Base-by-base conservation (phyloP, 2,329 filamentous ascomycete species). In the Verticillium zaregamsianum region DNA sequence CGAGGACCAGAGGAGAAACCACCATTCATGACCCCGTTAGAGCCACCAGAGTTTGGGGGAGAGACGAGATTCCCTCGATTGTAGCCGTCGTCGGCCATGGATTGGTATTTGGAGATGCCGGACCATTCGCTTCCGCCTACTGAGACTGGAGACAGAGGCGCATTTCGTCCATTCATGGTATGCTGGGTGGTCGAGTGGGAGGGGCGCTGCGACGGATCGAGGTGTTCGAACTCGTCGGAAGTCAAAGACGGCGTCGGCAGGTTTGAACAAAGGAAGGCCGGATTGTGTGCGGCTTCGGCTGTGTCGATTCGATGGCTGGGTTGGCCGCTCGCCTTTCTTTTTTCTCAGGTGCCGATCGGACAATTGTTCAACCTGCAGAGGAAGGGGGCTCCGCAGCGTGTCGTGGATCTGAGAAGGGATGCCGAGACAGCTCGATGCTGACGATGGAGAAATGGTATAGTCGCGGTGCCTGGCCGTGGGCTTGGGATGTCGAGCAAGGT, bases 111-210 rank as follows among this genome's bases (percentile, higher is more conserved):
- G 66, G 85, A 84, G 69, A 89, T 83, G 62, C 82, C 85, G 57
- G 90, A 90, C 89, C 90, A 95, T 74, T 95, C 92, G 81, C 88
- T 93, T 74, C 89, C 91, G 75, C 90, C 89, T 82, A 91, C 80
- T 78, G 91, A 95, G 75, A 92, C 85, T 72, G 92, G 91, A 73
- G 92, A 93, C 75, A 93, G 82, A 73, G 89, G 89, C 79, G 86
- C 88, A 85, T 90, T 88, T 79, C 85, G 86, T 74, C 82, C 84
- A 80, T 86, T 91, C 89, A 91, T 91, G 79, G 75, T 85, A 69
- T 55, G n/a, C 25, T 32, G 54, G 54, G 66, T 23, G 20, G 64
- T 59, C 63, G 67, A 62, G 54, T 63, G 56, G 57, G 64, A 62
- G 28, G 35, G 55, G 61, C 61, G 55, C 57, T 58, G 59, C 57